Conservation (phyloP, 352 stramenopile species). For the Plasmopara halstedii region DNA sequence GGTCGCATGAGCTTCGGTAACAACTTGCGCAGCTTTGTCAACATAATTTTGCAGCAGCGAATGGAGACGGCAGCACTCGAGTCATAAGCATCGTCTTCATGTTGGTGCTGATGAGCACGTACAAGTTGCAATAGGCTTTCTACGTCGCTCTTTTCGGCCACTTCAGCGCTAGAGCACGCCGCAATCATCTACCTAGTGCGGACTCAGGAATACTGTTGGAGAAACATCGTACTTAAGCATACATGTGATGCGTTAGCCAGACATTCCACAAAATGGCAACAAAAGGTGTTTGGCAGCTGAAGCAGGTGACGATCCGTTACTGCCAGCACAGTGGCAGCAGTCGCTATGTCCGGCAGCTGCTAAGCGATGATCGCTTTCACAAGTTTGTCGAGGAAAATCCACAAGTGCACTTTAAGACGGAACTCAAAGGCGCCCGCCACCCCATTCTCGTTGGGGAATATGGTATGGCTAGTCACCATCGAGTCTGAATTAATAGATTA, state of each 20-base stretch:
- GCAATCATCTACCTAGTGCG: slow-evolving; percentile 7
- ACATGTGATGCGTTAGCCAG: background rate
- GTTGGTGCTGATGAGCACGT: slow-evolving; percentile 37
- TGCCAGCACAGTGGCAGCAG: slow-evolving; percentile 75
- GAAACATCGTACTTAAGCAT: slow-evolving; percentile 16
- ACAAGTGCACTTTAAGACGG: slow-evolving; percentile 76
- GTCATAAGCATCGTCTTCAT: slow-evolving; percentile 37
- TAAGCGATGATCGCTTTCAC: slow-evolving; percentile 69
- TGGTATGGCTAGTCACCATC: slow-evolving; percentile 27
- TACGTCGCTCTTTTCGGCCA: slow-evolving; percentile 44
- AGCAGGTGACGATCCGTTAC: slow-evolving; percentile 77
- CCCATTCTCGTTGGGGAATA: slow-evolving; percentile 81
- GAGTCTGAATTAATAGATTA: background rate
- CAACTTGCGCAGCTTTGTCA: slow-evolving; percentile 60
- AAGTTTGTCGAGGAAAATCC: slow-evolving; percentile 84
- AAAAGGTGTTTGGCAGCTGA: slow-evolving; percentile 69
- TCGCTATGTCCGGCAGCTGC: slow-evolving; percentile 63
- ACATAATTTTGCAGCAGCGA: slow-evolving; percentile 52
- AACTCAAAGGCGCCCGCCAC: slow-evolving; percentile 79
- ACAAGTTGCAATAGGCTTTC: slow-evolving; percentile 37
- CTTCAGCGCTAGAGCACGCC: slow-evolving; percentile 4
- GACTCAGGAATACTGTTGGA: slow-evolving; percentile 4
- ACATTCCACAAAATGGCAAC: slow-evolving; percentile 48
- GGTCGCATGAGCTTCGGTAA: slow-evolving; percentile 60
- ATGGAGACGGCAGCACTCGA: slow-evolving; percentile 26